These are phyloP conservation scores for Prunus kanzakura DNA, from an alignment of 306 rosid genomes.

Conservation along the genomic window DNA sequence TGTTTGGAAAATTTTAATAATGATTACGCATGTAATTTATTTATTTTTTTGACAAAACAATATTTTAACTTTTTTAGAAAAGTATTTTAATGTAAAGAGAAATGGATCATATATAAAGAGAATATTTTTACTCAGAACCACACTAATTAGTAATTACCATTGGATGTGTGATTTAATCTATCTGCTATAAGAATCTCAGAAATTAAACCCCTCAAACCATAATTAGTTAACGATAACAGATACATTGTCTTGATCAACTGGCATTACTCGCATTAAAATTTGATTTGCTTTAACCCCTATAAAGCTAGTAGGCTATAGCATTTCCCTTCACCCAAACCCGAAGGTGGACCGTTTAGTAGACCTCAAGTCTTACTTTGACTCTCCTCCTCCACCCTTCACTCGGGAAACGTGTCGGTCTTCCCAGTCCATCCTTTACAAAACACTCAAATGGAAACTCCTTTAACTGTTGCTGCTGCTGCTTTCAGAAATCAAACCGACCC, in stretches of 20 bases:
- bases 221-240: fast-evolving
- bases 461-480: not conserved
- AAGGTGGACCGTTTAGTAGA: not conserved
- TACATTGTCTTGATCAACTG: too few relatives aligned
- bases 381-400: not conserved
- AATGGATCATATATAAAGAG: too few relatives aligned
- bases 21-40: too few relatives aligned
- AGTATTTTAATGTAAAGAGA: too few relatives aligned
- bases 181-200: too few relatives aligned
- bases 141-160: too few relatives aligned
- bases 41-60: too few relatives aligned
- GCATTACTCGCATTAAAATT: not conserved
- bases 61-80: too few relatives aligned
- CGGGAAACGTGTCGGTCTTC: not conserved
- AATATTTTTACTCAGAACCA: too few relatives aligned
- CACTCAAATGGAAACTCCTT: conserved; percentile 1
- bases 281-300: not conserved
- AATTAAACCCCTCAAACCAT: too few relatives aligned
- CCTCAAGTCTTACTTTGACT: not conserved
- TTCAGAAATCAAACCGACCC: not conserved
- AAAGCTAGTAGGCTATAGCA: not conserved
- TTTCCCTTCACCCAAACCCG: not conserved
- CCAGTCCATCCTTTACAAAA: not conserved
- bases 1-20: too few relatives aligned
- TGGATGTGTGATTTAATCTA: too few relatives aligned